phyloP scores from a whole-genome alignment of 345 rosid species.

The Boechera stricta region DNA sequence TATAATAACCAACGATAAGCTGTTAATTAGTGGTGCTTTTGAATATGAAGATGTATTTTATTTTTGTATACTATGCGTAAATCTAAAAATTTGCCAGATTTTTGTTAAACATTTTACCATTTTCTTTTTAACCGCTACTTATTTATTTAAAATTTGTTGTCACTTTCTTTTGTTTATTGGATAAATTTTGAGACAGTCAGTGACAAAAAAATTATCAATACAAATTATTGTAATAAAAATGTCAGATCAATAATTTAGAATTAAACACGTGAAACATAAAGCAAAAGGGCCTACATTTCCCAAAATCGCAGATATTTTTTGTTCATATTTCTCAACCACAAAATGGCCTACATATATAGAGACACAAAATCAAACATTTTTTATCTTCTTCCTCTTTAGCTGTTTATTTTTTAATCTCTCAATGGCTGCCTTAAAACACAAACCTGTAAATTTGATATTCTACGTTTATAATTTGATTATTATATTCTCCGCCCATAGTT shows the following conservation, averaged over 20 bases:
- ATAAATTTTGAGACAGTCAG: no score
- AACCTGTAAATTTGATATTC: conserved; percentile 7
- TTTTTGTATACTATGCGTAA: no score
- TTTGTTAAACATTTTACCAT: no score
- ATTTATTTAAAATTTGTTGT: no score
- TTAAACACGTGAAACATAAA: neutral
- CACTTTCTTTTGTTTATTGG: no score
- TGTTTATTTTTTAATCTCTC: neutral
- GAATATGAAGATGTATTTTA: no score
- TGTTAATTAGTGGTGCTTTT: no score
- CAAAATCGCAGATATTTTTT: neutral
- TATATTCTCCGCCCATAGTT: conserved; percentile 17
- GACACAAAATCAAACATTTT: conserved; percentile 2
- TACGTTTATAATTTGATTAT: conserved; percentile 17
- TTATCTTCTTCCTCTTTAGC: neutral
- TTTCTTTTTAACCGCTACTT: no score
- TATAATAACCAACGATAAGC: no score
- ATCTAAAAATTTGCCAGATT: no score
- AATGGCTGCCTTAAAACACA: conserved; percentile 22
- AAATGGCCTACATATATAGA: conserved; percentile 18
- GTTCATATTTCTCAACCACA: neutral
- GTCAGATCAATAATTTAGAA: neutral
- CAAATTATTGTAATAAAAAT: no score
- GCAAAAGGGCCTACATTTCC: neutral
- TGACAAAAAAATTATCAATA: neutral